Conservation (phyloP, 2,329 filamentous ascomycete genomes). For the Podosphaera aphanis region DNA sequence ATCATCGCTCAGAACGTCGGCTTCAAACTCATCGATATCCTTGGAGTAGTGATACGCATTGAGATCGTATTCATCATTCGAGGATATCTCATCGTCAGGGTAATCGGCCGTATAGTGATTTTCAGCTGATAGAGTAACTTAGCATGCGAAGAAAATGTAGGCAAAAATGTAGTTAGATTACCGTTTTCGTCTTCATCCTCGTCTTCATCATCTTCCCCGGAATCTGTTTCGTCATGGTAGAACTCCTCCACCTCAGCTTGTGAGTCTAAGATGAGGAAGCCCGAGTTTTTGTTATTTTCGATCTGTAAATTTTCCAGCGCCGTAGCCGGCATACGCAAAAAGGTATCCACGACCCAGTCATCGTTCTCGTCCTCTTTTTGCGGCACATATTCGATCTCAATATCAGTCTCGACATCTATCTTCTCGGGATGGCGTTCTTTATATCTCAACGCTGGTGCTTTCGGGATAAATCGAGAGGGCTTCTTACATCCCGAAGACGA, state of each 20-base stretch:
- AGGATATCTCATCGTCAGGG: conserved; percentile 54
- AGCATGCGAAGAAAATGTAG: not conserved
- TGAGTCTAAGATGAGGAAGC: conserved; percentile 15
- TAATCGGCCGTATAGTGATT: conserved; percentile 63
- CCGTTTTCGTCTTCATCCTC: conserved; percentile 45
- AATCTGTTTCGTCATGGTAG: conserved; percentile 34
- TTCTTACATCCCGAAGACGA: not conserved
- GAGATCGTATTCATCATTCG: conserved; percentile 39
- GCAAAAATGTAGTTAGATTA: conserved; percentile 15
- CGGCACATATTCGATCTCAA: conserved; percentile 18
- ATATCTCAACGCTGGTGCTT: conserved; percentile 29
- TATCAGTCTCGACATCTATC: conserved; percentile 9
- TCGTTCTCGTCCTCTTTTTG: conserved; percentile 24
- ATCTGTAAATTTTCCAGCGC: conserved; percentile 24
- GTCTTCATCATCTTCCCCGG: conserved; percentile 39
- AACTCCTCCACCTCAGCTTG: conserved; percentile 27
- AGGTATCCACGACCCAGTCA: conserved; percentile 41
- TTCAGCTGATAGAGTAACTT: conserved; percentile 28
- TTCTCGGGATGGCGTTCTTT: conserved; percentile 29
- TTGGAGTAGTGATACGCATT: conserved; percentile 28
- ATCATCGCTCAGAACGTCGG: conserved; percentile 4
- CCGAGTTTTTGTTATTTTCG: conserved; percentile 22
- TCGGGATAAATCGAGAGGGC: conserved; percentile 31
- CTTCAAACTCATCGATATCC: conserved; percentile 14
- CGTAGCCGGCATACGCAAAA: conserved; percentile 33